These are phyloP conservation scores for Calocybe cyanea DNA, from an alignment of 768 basidiomycete species.

Conservation along the genomic window DNA sequence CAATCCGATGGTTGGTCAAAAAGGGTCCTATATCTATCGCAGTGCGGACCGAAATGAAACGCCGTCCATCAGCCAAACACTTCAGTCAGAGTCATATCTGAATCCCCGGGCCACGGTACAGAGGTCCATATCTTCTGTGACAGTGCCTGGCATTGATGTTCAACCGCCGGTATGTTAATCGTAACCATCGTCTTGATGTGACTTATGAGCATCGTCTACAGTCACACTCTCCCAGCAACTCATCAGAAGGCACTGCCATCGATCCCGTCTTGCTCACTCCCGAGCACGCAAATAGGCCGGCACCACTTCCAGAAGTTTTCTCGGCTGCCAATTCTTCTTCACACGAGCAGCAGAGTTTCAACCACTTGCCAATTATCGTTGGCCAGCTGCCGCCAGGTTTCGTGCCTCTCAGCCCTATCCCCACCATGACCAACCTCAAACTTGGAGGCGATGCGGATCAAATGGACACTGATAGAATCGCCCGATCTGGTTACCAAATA, in stretches of 20 bases:
- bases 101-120: constrained; percentile 16
- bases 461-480: constrained; percentile 1
- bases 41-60: no score
- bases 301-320: constrained; percentile 13
- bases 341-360: background rate
- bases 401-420: constrained; percentile 33
- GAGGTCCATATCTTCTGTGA: constrained; percentile 27
- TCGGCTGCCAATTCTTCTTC: constrained; percentile 4
- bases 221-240: constrained; percentile 36
- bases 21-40: no score
- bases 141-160: constrained; percentile 39
- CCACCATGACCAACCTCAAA: constrained; percentile 5
- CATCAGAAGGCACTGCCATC: constrained; percentile 27
- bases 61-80: constrained; percentile 13
- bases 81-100: background rate
- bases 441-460: background rate
- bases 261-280: constrained; percentile 43
- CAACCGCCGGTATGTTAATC: constrained; percentile 41
- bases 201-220: constrained; percentile 15
- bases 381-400: constrained; percentile 34
- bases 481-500: constrained; percentile 3
- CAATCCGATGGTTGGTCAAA: no score
- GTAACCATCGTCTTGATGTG: background rate
- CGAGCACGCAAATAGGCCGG: constrained; percentile 28
- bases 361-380: constrained; percentile 13